These are phyloP conservation scores for Monosporascus sp. DNA, from an alignment of 2,329 filamentous ascomycete genomes.

Conservation along the genomic window DNA sequence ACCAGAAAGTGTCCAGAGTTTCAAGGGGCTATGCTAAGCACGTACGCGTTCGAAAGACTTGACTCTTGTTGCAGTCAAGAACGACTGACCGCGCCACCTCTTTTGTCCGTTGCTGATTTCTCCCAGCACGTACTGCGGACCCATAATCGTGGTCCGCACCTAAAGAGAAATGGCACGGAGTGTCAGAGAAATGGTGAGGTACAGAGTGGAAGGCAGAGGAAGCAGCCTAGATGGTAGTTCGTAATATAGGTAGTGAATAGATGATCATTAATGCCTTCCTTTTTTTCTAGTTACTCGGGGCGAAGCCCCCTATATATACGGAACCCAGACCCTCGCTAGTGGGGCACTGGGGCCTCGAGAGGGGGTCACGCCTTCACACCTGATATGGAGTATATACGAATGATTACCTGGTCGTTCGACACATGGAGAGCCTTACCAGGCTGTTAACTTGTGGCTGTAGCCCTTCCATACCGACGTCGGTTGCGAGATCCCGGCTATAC, in stretches of 20 bases:
- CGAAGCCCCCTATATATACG: too few species aligned
- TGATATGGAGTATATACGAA: conserved; percentile 49
- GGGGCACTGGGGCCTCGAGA: too few species aligned
- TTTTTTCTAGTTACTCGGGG: too few species aligned
- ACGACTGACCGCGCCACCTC: background rate
- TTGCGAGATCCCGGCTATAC: conserved; percentile 43
- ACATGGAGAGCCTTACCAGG: background rate
- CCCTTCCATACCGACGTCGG: conserved; percentile 50
- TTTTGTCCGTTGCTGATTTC: conserved; percentile 9
- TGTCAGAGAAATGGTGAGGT: too few species aligned
- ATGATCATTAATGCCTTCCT: too few species aligned
- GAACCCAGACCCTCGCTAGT: too few species aligned
- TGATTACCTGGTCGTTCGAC: conserved; percentile 25
- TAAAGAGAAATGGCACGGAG: conserved; percentile 39
- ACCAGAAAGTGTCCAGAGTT: conserved; percentile 45
- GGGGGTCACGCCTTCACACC: too few species aligned
- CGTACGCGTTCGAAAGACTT: conserved; percentile 12
- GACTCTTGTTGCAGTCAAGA: too few species aligned
- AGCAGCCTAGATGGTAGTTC: too few species aligned
- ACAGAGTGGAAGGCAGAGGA: too few species aligned
- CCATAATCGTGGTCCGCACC: conserved; percentile 41
- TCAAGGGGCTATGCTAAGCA: conserved; percentile 45
- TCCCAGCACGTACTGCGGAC: conserved; percentile 42
- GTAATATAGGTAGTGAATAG: too few species aligned
- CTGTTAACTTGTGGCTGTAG: conserved; percentile 21